Conservation (phyloP, 495 filamentous ascomycete species). For the Lentithecium fluviatile region DNA sequence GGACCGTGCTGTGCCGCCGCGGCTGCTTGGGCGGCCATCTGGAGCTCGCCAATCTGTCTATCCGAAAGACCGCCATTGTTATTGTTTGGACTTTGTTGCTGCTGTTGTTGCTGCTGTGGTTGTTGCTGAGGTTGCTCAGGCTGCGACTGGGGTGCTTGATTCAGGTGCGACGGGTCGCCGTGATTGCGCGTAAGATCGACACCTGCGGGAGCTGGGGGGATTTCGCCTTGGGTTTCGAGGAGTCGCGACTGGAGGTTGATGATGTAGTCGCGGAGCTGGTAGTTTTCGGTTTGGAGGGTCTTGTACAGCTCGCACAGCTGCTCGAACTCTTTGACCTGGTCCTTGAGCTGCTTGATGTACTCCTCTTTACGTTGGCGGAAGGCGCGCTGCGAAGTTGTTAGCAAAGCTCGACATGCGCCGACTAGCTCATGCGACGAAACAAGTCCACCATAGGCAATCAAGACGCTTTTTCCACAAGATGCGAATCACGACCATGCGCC, state of each 20-base stretch:
- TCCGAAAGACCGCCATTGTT: constrained; percentile 35
- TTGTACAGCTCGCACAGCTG: constrained; percentile 70
- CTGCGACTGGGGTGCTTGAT: constrained; percentile 19
- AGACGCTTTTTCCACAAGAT: too few species aligned
- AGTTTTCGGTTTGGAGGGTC: constrained; percentile 79
- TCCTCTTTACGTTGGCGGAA: constrained; percentile 97
- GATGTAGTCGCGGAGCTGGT: constrained; percentile 84
- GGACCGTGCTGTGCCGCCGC: constrained; percentile 31
- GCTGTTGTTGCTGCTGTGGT: constrained; percentile 3
- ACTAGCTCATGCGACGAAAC: too few species aligned
- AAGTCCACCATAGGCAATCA: too few species aligned
- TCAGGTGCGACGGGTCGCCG: constrained; percentile 26
- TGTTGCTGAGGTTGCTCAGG: constrained; percentile 7
- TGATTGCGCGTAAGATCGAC: constrained; percentile 52
- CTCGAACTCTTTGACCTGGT: constrained; percentile 76
- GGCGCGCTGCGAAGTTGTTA: constrained; percentile 63
- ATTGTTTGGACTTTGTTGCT: constrained; percentile 2
- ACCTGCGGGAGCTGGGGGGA: constrained; percentile 73
- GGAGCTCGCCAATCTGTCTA: constrained; percentile 36
- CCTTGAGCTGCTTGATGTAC: constrained; percentile 95
- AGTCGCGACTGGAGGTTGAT: constrained; percentile 87
- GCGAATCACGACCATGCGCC: too few species aligned
- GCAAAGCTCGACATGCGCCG: constrained; percentile 1
- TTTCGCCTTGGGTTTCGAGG: constrained; percentile 76
- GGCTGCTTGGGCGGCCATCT: constrained; percentile 35